Conservation (phyloP, 2,329 filamentous ascomycete genomes). For the Penicillium fuscoglaucum region DNA sequence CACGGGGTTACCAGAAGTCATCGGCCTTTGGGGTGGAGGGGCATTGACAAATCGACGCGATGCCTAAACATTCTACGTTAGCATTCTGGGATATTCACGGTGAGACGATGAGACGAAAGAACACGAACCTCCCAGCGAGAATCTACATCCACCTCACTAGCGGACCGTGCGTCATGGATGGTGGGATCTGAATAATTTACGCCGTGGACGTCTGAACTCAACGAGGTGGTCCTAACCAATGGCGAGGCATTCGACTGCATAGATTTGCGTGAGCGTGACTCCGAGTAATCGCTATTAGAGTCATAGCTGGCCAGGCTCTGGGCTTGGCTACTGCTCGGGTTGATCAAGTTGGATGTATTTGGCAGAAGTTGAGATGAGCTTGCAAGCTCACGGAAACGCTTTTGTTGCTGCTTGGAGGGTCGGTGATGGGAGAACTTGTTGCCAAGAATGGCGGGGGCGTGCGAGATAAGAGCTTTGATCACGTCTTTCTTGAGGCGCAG, state of each 20-base stretch:
- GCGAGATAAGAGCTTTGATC: constrained; percentile 88
- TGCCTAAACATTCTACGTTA: constrained; percentile 29
- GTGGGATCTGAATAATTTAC: constrained; percentile 25
- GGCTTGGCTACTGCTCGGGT: constrained; percentile 31
- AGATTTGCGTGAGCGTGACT: constrained; percentile 38
- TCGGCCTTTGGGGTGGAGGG: constrained; percentile 30
- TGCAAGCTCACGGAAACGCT: constrained; percentile 78
- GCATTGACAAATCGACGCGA: constrained; percentile 37
- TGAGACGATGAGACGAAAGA: background rate
- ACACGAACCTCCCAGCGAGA: constrained; percentile 41
- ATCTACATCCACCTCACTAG: constrained; percentile 40
- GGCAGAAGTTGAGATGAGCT: constrained; percentile 68
- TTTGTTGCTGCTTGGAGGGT: constrained; percentile 75
- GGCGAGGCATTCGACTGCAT: constrained; percentile 40
- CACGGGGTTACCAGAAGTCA: constrained; percentile 32
- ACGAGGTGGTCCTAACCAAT: constrained; percentile 37
- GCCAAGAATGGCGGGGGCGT: constrained; percentile 92
- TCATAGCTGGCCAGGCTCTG: constrained; percentile 40
- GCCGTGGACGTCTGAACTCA: constrained; percentile 34
- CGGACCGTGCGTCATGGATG: constrained; percentile 36
- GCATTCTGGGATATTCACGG: constrained; percentile 4
- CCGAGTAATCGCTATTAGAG: constrained; percentile 41
- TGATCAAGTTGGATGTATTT: constrained; percentile 36
- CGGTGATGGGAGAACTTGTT: constrained; percentile 94
- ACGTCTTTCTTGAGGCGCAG: constrained; percentile 92